A percentile compares a stretch with the other conserved stretches of the same genome.
phyloP scores from a whole-genome alignment of 371 early-diverging fungal species.

The Funneliformis caledonium region DNA sequence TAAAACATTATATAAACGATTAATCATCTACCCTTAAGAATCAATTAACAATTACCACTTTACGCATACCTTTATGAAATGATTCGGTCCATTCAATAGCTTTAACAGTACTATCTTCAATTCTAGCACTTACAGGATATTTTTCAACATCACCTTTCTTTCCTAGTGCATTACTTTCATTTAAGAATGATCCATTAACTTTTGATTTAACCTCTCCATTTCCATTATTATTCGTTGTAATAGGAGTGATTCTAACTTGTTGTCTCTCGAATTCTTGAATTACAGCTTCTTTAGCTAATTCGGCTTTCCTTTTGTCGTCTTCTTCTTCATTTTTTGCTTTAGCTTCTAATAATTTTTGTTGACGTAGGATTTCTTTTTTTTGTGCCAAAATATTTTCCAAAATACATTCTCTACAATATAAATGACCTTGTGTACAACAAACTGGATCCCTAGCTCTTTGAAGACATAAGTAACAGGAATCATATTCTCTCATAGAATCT shows the following conservation, averaged over 20 bases:
- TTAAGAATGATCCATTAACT: too few relatives aligned
- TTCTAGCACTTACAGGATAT: neutral
- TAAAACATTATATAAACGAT: neutral
- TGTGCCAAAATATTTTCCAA: slow-evolving; percentile 87
- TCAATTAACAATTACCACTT: too few relatives aligned
- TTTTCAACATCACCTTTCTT: neutral
- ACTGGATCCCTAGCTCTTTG: slow-evolving; percentile 85
- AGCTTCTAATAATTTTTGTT: slow-evolving; percentile 51
- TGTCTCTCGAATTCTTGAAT: slow-evolving; percentile 40
- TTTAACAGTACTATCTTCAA: neutral
- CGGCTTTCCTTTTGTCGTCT: slow-evolving; percentile 34
- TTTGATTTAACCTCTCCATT: neutral
- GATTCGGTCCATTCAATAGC: neutral
- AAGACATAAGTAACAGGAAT: slow-evolving; percentile 93
- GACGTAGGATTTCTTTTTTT: slow-evolving; percentile 76
- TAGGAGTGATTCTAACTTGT: slow-evolving; percentile 35
- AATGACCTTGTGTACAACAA: slow-evolving; percentile 79
- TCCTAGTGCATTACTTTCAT: neutral
- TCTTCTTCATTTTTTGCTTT: slow-evolving; percentile 53
- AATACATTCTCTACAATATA: slow-evolving; percentile 90
- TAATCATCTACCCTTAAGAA: neutral
- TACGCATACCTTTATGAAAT: neutral
- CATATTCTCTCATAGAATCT: slow-evolving; percentile 85
- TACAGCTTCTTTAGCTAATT: slow-evolving; percentile 32
- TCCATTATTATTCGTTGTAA: neutral